A percentile compares a stretch with the other conserved stretches of the same genome.
Evolutionary conservation across 495 filamentous ascomycete genomes (phyloP).

Genomic region (Immersiella caudata): DNA sequence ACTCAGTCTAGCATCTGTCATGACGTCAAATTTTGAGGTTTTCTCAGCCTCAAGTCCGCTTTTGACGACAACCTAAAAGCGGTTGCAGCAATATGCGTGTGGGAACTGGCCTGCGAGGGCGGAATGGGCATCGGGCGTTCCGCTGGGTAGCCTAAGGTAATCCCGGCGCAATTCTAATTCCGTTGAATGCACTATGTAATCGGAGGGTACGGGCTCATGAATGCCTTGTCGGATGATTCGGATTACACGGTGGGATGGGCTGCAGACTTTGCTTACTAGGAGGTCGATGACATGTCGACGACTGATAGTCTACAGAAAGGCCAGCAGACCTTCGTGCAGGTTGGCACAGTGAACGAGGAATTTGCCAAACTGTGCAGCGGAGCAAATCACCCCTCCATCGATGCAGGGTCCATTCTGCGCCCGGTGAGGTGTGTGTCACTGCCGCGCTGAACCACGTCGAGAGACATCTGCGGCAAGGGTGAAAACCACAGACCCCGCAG

Average conservation of each 20-base stretch:
- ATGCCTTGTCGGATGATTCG: not conserved
- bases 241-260: not conserved
- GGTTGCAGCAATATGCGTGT: too few species aligned
- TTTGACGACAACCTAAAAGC: not conserved
- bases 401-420: not conserved
- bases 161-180: not conserved
- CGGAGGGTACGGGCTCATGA: not conserved
- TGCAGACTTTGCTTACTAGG: not conserved
- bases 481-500: not conserved
- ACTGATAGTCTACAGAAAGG: not conserved
- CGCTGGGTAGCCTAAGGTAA: not conserved
- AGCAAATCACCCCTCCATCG: not conserved
- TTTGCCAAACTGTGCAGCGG: not conserved
- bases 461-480: not conserved
- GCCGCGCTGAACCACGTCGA: not conserved
- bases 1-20: not conserved
- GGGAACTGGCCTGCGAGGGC: not conserved
- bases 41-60: not conserved
- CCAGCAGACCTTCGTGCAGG: not conserved
- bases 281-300: not conserved
- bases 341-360: not conserved
- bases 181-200: not conserved
- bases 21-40: not conserved
- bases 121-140: not conserved
- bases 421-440: constrained; percentile 14